Evolutionary conservation across 1,139 yeast genomes (phyloP), one percentile per base, ranked within the genome.

Genomic region (Debaryomyces fabryi): DNA sequence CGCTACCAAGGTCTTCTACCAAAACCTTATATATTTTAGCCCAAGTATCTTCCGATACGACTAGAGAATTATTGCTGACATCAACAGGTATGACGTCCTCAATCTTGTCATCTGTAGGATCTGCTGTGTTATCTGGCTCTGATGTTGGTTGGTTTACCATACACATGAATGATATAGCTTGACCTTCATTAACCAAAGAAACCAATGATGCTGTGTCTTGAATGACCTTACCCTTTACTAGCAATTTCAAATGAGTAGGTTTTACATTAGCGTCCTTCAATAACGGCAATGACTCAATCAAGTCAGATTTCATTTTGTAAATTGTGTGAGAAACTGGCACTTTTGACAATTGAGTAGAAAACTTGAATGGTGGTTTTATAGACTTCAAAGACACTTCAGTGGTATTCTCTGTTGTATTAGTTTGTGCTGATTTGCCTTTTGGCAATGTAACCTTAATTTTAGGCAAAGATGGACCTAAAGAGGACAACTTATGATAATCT

Each of bases 401-500:
- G 2, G 49, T 27, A 12, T 42, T 25, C 13, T 50, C 40, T 6
- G 43, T 47, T 4, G 42, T 39, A 2, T 15, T 29, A 6, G 23
- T 25, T 23, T 37, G 50, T 18, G 30, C 20, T 4, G 23, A 15
- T 18, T 33, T 25, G 8, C 33, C 34, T 9, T 50, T 47, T 4
- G 80, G 80, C 37, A 75, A 65, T 1, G 60, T 58, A 30, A 56
- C 60, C 18, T 58, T 57, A 38, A 66, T 54, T 34, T 60, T 56
- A 21, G 79, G 78, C 47, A 76, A 68, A 23, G 73, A 63, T 16
- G 80, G 80, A 1, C 80, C 80, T 50, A 76, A 65, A 1, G 76
- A 59, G 25, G 59, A 58, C 34, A 76, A 54, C 40, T 60, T 63
- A 49, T 57, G 51, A 54, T 75, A 75, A 41, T 69, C 71, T 6